Conservation (phyloP, 257 asterid genomes). For the Schizonepeta tenuifolia region DNA sequence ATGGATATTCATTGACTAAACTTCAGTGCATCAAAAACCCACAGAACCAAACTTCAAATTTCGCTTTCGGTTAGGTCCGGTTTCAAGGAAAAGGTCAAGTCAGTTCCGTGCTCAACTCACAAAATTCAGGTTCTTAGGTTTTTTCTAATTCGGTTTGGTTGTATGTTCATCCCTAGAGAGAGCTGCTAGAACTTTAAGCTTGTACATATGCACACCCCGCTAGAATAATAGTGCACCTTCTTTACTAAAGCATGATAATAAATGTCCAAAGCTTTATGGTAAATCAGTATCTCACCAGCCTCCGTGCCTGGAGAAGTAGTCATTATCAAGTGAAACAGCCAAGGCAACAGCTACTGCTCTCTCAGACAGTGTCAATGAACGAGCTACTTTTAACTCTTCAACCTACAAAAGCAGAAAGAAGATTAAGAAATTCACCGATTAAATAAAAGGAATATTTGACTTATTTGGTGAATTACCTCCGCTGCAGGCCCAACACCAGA, state of each 20-base stretch:
- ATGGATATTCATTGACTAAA: neutral
- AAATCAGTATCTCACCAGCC: slow-evolving; percentile 70
- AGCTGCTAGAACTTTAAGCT: neutral
- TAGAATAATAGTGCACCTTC: neutral
- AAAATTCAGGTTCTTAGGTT: neutral
- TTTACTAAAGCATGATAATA: neutral
- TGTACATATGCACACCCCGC: neutral
- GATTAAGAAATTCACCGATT: slow-evolving; percentile 29
- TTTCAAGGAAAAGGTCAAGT: neutral
- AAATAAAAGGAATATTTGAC: neutral
- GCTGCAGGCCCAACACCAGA: slow-evolving; percentile 54
- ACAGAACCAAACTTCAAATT: neutral
- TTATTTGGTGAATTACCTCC: slow-evolving; percentile 56
- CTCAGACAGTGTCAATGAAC: slow-evolving; percentile 77
- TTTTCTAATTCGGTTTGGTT: no score
- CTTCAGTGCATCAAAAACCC: neutral
- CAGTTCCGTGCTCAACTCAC: neutral
- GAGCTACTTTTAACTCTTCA: slow-evolving; percentile 68
- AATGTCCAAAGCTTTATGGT: slow-evolving; percentile 14
- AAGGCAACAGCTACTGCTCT: slow-evolving; percentile 93
- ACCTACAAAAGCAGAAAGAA: slow-evolving; percentile 49
- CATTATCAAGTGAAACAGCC: slow-evolving; percentile 89
- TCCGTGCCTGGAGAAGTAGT: slow-evolving; percentile 91
- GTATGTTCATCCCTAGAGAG: neutral
- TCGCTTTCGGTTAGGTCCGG: neutral